These are phyloP conservation scores for Myochromella boudieri DNA, from an alignment of 768 basidiomycete species.

Conservation along the genomic window DNA sequence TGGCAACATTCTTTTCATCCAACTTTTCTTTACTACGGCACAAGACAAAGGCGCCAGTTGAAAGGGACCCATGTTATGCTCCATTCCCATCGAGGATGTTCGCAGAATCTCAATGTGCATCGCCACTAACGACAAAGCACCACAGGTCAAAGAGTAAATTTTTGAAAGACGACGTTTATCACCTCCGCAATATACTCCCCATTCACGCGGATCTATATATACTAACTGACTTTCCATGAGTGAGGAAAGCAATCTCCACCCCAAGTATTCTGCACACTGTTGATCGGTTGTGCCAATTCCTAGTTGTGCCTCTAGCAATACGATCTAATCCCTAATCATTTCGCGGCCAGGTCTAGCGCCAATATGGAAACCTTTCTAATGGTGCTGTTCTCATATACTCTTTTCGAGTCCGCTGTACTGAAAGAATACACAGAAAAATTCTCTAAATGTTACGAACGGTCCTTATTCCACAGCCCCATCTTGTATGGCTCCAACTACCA, in stretches of 20 bases:
- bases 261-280: slow-evolving; percentile 12
- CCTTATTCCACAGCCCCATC: slow-evolving; percentile 8
- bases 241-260: neutral
- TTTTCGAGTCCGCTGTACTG: neutral
- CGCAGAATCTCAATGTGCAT: neutral
- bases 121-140: slow-evolving; percentile 13
- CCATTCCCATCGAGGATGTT: neutral
- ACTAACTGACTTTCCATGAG: neutral
- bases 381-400: slow-evolving; percentile 3
- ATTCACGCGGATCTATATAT: slow-evolving; percentile 8
- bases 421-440: slow-evolving; percentile 7
- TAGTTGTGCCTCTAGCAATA: neutral
- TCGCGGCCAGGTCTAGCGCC: slow-evolving; percentile 14
- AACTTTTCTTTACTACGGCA: neutral
- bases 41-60: neutral
- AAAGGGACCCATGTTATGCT: slow-evolving; percentile 8
- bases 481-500: slow-evolving; percentile 10
- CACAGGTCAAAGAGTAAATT: slow-evolving; percentile 13
- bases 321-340: slow-evolving; percentile 9
- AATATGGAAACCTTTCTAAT: slow-evolving; percentile 15
- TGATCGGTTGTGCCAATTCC: slow-evolving; percentile 17
- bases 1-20: no score
- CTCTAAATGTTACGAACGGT: slow-evolving; percentile 12
- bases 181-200: neutral
- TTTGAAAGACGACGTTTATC: slow-evolving; percentile 10